Conservation (phyloP, 1,284 basidiomycete species). For the Omphalotus olearius region DNA sequence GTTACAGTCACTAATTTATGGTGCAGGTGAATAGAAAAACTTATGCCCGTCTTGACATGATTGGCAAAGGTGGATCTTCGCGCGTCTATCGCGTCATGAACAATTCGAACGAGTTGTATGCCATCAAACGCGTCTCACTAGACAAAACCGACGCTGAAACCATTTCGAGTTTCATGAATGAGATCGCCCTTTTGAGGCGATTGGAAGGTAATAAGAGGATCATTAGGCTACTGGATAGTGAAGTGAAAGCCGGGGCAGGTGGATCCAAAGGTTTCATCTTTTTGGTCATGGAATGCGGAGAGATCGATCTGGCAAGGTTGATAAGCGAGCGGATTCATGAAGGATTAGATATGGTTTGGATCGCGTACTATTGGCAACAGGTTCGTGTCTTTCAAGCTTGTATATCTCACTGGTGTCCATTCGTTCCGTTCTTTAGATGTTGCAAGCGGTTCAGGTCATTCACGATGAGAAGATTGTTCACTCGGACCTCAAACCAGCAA, state of each 20-base stretch:
- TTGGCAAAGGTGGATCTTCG: conserved; percentile 92
- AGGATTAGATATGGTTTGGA: conserved; percentile 85
- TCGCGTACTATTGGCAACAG: conserved; percentile 95
- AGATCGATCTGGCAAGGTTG: conserved; percentile 82
- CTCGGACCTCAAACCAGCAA: conserved; percentile 94
- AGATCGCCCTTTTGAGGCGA: conserved; percentile 84
- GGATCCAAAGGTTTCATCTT: conserved; percentile 65
- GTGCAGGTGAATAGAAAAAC: conserved; percentile 72
- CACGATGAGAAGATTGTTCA: conserved; percentile 97
- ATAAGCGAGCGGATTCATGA: conserved; percentile 80
- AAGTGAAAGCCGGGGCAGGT: conserved; percentile 62
- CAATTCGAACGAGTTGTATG: conserved; percentile 72
- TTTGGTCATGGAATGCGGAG: conserved; percentile 93
- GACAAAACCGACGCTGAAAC: conserved; percentile 85
- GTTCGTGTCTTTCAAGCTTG: conserved; percentile 33
- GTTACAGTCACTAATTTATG: not conserved
- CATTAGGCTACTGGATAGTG: conserved; percentile 85
- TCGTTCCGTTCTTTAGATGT: conserved; percentile 60
- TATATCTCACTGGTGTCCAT: not conserved
- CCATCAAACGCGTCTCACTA: conserved; percentile 84
- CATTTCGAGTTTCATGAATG: conserved; percentile 90
- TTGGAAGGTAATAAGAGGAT: conserved; percentile 86
- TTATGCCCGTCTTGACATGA: conserved; percentile 81
- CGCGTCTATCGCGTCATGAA: conserved; percentile 88
- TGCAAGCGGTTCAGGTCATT: conserved; percentile 92